Base-by-base conservation (phyloP, 2,329 filamentous ascomycete genomes). In the Knufia petricola region DNA sequence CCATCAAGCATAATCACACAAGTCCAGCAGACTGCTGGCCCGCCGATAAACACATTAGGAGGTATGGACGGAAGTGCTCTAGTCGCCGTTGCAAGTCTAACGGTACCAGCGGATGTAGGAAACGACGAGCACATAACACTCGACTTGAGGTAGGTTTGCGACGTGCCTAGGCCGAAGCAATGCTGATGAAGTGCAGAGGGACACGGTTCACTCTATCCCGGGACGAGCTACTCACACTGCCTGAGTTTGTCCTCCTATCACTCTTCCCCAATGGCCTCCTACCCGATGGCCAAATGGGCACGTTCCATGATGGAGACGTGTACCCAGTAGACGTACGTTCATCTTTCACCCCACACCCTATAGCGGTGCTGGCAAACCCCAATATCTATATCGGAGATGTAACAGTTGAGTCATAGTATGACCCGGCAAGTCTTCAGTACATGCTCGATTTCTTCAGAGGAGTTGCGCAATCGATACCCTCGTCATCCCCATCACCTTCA, bases 1-100 rank as follows among this genome's bases (percentile, higher is more conserved):
- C 86, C 89, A 60, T 84, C 89, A 73, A 96, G 92, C 79, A 95
- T 98, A 65, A 94, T 98, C 72, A 98, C 92, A 69, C 92, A 98
- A 73, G 92, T 98, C 60, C 89, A 94, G 66, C 92, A 98, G 70
- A 85, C 85, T 57, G 89, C 85, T 44, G 76, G 78, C 19, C 85
- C 88, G 60, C 85, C 89, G 31, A 81, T 95, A 59, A 94, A 92
- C 68, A 85, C 87, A 48, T 75, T 96, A 52, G 87, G 86, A 79
- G 86, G 86, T 88, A 71, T 63, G 76, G 55, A 32, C 15, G 53
- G 13, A 28, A 30, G 28, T 40, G 19, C 28, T n/a, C 23, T 34
- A 12, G 3, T 28, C 32, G 23, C 3, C 2, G 32, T 32, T 34
- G 21, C 12, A 40, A 36, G 21, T 7, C 21, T 17, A 28, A 15